Base-by-base conservation (phyloP, 192 early-diverging fungal species). In the Coemansia sp. region DNA sequence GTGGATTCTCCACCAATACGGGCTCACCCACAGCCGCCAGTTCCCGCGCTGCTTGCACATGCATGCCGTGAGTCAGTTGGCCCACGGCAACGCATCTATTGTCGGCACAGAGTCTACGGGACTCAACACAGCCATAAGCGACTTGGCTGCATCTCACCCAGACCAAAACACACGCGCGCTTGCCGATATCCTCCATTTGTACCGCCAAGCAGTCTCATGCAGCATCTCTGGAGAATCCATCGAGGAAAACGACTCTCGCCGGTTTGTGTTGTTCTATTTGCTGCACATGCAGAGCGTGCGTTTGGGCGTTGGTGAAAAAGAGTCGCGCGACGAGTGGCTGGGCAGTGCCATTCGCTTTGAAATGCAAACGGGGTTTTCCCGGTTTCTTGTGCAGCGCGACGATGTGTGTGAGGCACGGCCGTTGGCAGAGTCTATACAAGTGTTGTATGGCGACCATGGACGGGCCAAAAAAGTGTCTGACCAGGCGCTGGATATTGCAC, bases 1-100 rank as follows among this genome's bases (percentile, higher is more conserved):
- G 14, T 80, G 77, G 77, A 70, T 80, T 7, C 51, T 80, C 6
- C 71, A 53, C 23, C 72, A 75, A 47, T 80, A 80, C 39, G 72
- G 72, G 3, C n/a, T 37, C 2, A 14, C 58, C 1, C 72, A 75
- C 24, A 53, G 58, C 3, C 52, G 52, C 5, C 57, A 69, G 15
- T 75, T 80, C 25, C 43, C 51, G 23, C 66, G 32, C 17, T 68
- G 72, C 50, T 35, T 80, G 55, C 72, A 80, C 17, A n/a, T 80
- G 41, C 63, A 66, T 24, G 56, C 62, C 4, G 63, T 80, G 15
- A 51, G 69, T 11, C 53, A 55, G 59, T 67, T 64, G 23, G 25
- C 66, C 3, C 56, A 38, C 32, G 39, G 63, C 10, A 41, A 19
- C 19, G 41, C 50, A 15, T 27, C 58, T 10, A 55, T 59, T 5